These are phyloP conservation scores for Termitomyces sp. DNA, from an alignment of 768 basidiomycete species.

Conservation along the genomic window DNA sequence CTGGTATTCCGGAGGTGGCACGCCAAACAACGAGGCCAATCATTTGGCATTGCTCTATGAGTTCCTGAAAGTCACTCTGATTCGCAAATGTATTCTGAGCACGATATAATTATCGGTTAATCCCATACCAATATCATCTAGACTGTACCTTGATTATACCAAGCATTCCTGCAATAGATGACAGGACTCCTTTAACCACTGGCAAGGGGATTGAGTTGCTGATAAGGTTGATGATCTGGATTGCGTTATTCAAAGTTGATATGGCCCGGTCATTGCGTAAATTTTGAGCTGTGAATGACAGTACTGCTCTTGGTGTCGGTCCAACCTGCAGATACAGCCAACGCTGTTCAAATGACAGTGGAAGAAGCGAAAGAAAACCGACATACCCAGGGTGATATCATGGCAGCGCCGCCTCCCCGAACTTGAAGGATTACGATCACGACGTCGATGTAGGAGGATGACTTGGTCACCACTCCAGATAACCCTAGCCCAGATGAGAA, in stretches of 20 bases:
- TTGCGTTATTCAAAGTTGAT: constrained; percentile 5
- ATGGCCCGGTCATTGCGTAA: neutral
- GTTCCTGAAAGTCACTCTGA: constrained; percentile 6
- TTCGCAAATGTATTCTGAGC: constrained; percentile 1
- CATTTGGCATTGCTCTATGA: constrained; percentile 11
- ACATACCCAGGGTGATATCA: too few relatives aligned
- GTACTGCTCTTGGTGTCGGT: neutral
- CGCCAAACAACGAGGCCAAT: constrained; percentile 10
- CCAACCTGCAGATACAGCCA: neutral
- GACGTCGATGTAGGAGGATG: too few relatives aligned
- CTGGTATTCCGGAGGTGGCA: neutral
- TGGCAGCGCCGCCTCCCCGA: too few relatives aligned
- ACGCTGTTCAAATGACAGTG: neutral
- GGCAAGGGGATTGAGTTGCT: neutral
- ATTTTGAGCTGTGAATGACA: too few relatives aligned
- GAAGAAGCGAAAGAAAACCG: too few relatives aligned
- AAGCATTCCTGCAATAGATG: constrained; percentile 2
- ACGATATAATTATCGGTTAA: neutral
- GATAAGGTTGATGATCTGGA: neutral
- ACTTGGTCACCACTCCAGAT: too few relatives aligned
- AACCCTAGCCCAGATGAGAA: too few relatives aligned
- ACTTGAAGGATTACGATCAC: too few relatives aligned
- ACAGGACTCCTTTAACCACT: neutral
- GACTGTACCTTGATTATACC: constrained; percentile 6
- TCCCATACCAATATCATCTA: neutral